Base-by-base conservation (phyloP, 805 yeast species). In the Starmera amethionina region DNA sequence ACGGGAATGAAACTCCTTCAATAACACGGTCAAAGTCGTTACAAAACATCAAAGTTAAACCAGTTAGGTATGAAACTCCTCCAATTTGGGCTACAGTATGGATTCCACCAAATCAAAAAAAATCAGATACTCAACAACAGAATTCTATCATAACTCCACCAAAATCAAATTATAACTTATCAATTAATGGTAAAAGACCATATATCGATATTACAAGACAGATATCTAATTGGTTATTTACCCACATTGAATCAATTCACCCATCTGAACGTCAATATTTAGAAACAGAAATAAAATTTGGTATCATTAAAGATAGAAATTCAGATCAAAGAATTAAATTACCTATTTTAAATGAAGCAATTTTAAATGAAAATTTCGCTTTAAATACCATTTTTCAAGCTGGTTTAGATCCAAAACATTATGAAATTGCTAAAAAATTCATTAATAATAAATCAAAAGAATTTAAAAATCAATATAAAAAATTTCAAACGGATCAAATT, bases 1-100 rank as follows among this genome's bases (percentile, higher is more conserved):
- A 59, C 22, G 74, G 72, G 1, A 62, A 58, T 27, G 64, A 54
- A 38, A 62, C 70, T 0, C 64, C 67, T 11, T 59, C 59, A 40
- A 46, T 59, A 8, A 57, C 60, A 4, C 53, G 65, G 42, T 22
- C 27, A 7, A 22, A 22, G 9, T 22, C 27, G 9, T 22, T 22
- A 22, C 27, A 22, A 22, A 22, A 22, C 27, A 6, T 22, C 9
- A 22, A 22, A 8, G 42, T 48, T 4, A 79, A 80, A 58, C 89
- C 93, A 2, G 72, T 60, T 41, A 63, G 83, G 48, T 82, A 82
- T 57, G 59, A 60, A 12, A 66, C 62, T 36, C 83, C 83, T 4
- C 96, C 96, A 5, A 67, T 77, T 5, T 88, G 95, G 95, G 95
- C 96, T 0, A 80, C 71, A 46, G 81, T 77, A 50, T 85, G 82